Percentiles rank a stretch among this genome's conserved stretches.
Conservation (phyloP, 2,329 filamentous ascomycete species). For the Penicillium sp. region DNA sequence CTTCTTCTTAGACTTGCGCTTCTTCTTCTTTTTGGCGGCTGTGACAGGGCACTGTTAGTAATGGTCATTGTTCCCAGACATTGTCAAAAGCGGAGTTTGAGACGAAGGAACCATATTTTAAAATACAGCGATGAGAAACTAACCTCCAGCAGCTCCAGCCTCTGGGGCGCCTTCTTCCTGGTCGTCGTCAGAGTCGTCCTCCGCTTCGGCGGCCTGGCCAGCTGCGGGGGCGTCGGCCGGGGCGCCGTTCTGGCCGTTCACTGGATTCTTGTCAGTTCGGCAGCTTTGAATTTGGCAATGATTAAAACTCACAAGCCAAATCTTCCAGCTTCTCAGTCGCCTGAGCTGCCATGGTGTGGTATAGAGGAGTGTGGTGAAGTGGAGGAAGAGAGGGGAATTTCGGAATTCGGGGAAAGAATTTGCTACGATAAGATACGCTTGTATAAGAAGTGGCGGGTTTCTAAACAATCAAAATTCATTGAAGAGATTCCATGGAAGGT, state of each 20-base stretch:
- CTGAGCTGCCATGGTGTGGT: conserved; percentile 44
- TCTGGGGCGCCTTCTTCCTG: conserved; percentile 49
- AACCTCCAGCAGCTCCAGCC: conserved; percentile 39
- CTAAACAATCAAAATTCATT: not conserved
- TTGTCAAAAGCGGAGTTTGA: not conserved
- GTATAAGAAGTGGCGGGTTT: not conserved
- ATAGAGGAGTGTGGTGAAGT: conserved; percentile 18
- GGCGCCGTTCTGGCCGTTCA: conserved; percentile 40
- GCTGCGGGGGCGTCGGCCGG: conserved; percentile 33
- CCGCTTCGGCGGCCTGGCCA: conserved; percentile 46
- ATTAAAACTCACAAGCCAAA: conserved; percentile 37
- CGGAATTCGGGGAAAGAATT: conserved; percentile 26
- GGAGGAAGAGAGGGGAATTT: conserved; percentile 19
- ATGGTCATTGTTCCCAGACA: conserved; percentile 1
- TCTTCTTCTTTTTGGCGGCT: conserved; percentile 74
- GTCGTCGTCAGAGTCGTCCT: conserved; percentile 57
- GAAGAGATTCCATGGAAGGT: not conserved
- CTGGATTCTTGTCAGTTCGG: conserved; percentile 30
- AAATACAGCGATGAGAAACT: conserved; percentile 3
- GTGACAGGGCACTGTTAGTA: conserved; percentile 13
- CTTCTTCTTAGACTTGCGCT: conserved; percentile 75
- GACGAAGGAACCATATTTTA: not conserved
- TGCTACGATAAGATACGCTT: conserved; percentile 26
- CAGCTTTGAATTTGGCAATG: too few relatives aligned
- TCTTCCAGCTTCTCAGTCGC: conserved; percentile 42